phyloP scores from a whole-genome alignment of 129 eudicot genomes.

The Helianthus tuberosus region DNA sequence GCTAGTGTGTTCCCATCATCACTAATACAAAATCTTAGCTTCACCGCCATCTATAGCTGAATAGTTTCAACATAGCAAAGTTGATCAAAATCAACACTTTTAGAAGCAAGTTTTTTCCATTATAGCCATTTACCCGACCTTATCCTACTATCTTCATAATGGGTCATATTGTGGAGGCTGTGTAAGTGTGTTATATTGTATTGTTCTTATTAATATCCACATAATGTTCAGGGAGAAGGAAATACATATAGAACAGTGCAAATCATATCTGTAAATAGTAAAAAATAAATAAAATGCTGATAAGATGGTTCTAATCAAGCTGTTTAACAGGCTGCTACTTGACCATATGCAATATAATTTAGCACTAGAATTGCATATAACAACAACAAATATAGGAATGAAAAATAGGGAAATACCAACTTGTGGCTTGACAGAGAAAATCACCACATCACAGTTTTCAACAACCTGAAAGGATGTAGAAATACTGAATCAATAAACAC shows the following conservation, averaged over 20 bases:
- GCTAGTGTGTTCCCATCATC: conserved; percentile 15
- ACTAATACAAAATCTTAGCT: conserved; percentile 17
- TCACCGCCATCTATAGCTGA: conserved; percentile 16
- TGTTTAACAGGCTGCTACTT: not conserved
- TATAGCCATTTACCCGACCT: conserved; percentile 12
- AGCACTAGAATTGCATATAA: not conserved
- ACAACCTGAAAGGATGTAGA: conserved; percentile 60
- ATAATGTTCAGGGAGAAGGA: not conserved
- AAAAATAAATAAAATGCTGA: not conserved
- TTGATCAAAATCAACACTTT: not conserved
- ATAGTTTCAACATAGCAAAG: conserved; percentile 18
- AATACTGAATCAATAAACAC: conserved; percentile 15
- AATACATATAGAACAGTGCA: not conserved
- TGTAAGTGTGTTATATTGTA: not conserved
- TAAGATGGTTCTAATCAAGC: not conserved
- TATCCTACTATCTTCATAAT: conserved; percentile 1
- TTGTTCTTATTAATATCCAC: conserved; percentile 2
- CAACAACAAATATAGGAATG: conserved; percentile 1
- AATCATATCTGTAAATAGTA: not conserved
- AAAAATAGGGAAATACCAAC: conserved; percentile 52
- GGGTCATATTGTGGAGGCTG: not conserved
- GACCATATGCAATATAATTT: not conserved
- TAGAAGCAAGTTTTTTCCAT: not conserved
- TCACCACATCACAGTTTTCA: conserved; percentile 75
- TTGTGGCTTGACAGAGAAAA: conserved; percentile 88